Evolutionary conservation across 768 basidiomycete species (phyloP).

Genomic region (Ephemerocybe angulata): DNA sequence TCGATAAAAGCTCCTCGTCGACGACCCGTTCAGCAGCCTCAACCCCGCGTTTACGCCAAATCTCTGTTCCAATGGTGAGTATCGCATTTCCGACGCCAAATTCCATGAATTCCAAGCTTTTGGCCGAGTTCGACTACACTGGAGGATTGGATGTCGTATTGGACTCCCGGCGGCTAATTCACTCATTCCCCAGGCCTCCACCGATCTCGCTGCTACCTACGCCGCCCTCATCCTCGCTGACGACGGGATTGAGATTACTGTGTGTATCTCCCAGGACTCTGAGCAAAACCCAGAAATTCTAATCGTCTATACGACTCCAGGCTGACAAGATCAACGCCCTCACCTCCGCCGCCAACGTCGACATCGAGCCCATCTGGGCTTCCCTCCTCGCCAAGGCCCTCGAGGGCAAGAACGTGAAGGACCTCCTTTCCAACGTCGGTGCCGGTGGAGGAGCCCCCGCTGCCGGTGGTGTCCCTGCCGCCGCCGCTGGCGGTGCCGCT

Average conservation of each 20-base stretch:
- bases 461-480: constrained; percentile 55
- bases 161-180: too few relatives aligned
- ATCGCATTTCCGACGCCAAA: too few relatives aligned
- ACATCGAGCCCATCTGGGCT: constrained; percentile 97
- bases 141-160: too few relatives aligned
- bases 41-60: too few relatives aligned
- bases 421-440: constrained; percentile 92
- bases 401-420: constrained; percentile 97
- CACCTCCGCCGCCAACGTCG: constrained; percentile 77
- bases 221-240: constrained; percentile 98
- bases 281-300: constrained; percentile 7
- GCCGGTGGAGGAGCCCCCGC: constrained; percentile 86
- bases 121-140: too few relatives aligned
- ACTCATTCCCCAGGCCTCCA: constrained; percentile 43
- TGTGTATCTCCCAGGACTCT: constrained; percentile 40
- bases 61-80: too few relatives aligned
- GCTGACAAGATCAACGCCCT: constrained; percentile 90
- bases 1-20: too few relatives aligned
- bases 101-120: too few relatives aligned
- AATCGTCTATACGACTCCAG: constrained; percentile 41
- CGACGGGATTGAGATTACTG: constrained; percentile 95
- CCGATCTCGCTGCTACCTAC: constrained; percentile 91
- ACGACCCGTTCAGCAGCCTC: too few relatives aligned
- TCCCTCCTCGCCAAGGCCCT: constrained; percentile 95
- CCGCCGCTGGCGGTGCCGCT: constrained; percentile 56